Base-by-base conservation (phyloP, 2,329 filamentous ascomycete species). In the Stylonectria norvegica region DNA sequence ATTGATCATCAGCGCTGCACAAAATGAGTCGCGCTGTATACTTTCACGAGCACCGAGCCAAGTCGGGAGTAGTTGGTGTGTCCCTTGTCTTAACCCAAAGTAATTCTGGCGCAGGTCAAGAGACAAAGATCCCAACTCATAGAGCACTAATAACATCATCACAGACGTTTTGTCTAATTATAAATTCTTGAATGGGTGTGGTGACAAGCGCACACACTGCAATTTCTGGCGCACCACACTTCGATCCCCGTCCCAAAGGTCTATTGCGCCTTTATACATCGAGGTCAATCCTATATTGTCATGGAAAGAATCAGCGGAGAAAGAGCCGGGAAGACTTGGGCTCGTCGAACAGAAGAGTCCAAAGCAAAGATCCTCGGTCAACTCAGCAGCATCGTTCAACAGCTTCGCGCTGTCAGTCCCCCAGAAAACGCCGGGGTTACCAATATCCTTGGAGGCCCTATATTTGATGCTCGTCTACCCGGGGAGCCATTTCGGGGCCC, bases 391-490 rank as follows among this genome's bases (percentile, higher is more conserved):
- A 34, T 34, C 10, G 12, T 59, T 2, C 15, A 42, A 8, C 48
- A 56, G 20, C 45, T 60, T 2, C 41, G 48, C 7, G 10, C 12
- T 7, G 49, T 59, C 33, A 18, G 27, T 4, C 38, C 45, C 4
- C 33, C 51, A 7, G 38, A 34, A 23, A 43, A 33, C 6, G 33
- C 23, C 1, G 36, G 43, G 0, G 36, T 60, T 4, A 32, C 38
- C 6, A 54, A 49, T 14, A 23, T 53, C 2, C 38, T 48, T 23
- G 51, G 55, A 1, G 51, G 53, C 1, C 44, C 56, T 16, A 34
- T 59, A 5, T 59, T 45, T 15, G 52, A 59, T 27, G 43, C 28
- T n/a, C 47, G 54, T 6, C 40, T 61, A 18, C 55, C 51, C 9
- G 25, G 20, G 1, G 27, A 42, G 16, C 33, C 23, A 1, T 43